Base-by-base conservation (phyloP, 352 stramenopile species). In the Globisporangium emineosum region DNA sequence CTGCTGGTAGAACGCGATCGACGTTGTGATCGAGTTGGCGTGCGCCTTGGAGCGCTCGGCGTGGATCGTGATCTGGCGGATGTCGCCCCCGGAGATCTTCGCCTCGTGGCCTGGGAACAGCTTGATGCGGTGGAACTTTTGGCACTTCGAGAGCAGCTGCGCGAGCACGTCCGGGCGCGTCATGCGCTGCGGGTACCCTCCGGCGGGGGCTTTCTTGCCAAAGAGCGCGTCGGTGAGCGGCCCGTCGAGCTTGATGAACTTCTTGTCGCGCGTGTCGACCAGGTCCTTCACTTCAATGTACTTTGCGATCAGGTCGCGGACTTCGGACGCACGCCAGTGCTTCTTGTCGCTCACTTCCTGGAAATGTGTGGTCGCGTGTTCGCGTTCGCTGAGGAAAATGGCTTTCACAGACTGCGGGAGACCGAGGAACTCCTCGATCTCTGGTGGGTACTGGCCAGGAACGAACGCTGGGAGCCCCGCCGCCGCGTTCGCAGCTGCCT, bases 221-320 rank as follows among this genome's bases (percentile, higher is more conserved):
- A 82, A 95, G 12, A 95, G 60, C 1, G 82, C 82, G 61, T 95
- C 86, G 0, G 81, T 93, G 9, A 95, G 68, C 3, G 71, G 63
- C 6, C 68, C 80, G 35, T 95, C 81, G 8, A 95, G 64, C 15
- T 71, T 72, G 32, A 93, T 77, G 52, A 83, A 90, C 60, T 89
- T 89, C 37, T 87, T 83, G 66, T 95, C 81, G 8, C 55, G 62
- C 37, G 64, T 21, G 25, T 93, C 81, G 3, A 89, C 77, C 1
- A 95, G 75, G 1, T 53, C 67, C 60, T 81, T 71, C 2, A 69
- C 72, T 35, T 89, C 72, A 49, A 93, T 77, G 66, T 91, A 95
- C 15, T 77, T 67, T 43, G 65, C 73, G 19, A 93, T 73, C 25
- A 88, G 64, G 21, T 88, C 77, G 9, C 83, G 83, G 19, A 93